Evolutionary conservation across 352 stramenopile genomes (phyloP).

Genomic region (Phytophthora sp.): DNA sequence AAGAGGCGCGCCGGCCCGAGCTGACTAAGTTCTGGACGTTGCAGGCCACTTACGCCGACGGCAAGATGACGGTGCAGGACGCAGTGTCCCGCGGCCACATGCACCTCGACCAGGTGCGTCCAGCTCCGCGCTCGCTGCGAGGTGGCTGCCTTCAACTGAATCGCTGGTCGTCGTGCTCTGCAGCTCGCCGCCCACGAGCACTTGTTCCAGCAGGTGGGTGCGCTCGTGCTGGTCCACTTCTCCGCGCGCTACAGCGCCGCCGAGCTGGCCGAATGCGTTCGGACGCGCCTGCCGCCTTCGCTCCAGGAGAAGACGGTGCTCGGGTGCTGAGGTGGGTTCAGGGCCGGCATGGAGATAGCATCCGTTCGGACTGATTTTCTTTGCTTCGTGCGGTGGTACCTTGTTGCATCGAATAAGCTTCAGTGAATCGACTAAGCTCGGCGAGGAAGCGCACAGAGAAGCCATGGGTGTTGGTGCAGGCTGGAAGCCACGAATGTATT

Average conservation of each 20-base stretch:
- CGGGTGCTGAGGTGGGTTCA: conserved; percentile 22
- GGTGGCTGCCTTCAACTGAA: conserved; percentile 6
- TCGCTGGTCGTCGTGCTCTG: conserved; percentile 3
- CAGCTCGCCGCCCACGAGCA: conserved; percentile 52
- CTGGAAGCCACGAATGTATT: too few species aligned
- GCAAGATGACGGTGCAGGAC: conserved; percentile 49
- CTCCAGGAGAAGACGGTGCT: conserved; percentile 58
- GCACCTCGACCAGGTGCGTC: conserved; percentile 70
- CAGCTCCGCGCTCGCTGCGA: not conserved
- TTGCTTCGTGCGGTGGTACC: too few species aligned
- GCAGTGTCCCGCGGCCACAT: conserved; percentile 68
- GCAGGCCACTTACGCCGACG: conserved; percentile 73
- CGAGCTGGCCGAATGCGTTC: conserved; percentile 41
- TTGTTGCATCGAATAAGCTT: too few species aligned
- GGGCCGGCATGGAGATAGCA: not conserved
- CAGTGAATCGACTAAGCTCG: not conserved
- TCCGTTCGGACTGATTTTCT: conserved; percentile 12
- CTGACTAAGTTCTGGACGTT: conserved; percentile 14
- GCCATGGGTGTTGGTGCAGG: too few species aligned
- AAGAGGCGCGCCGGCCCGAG: not conserved
- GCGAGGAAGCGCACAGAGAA: not conserved
- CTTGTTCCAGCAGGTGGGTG: conserved; percentile 56
- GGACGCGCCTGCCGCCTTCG: conserved; percentile 34
- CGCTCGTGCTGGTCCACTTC: conserved; percentile 78
- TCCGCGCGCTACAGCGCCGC: conserved; percentile 62